Evolutionary conservation across 2,329 filamentous ascomycete genomes (phyloP).

Genomic region (Aspergillus jensenii): DNA sequence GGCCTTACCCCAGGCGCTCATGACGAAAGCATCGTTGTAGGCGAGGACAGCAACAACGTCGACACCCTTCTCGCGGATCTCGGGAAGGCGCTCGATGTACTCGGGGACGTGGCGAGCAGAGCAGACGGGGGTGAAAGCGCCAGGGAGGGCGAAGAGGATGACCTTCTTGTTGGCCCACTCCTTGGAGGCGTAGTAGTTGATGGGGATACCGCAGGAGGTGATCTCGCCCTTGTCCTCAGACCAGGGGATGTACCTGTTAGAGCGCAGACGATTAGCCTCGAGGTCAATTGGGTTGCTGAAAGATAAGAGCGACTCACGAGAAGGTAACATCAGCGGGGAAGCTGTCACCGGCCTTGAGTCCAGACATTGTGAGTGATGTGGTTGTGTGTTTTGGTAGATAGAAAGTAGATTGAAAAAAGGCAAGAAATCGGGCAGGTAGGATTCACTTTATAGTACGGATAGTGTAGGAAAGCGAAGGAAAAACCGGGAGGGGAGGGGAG

Average conservation of each 20-base stretch:
- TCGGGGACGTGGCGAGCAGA: conserved; percentile 76
- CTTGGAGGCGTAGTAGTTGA: conserved; percentile 77
- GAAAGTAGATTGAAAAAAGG: conserved; percentile 11
- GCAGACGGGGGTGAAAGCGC: conserved; percentile 86
- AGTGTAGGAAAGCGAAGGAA: conserved; percentile 4
- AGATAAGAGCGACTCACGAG: conserved; percentile 51
- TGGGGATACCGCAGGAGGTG: conserved; percentile 74
- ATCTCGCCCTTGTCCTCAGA: conserved; percentile 66
- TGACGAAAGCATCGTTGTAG: conserved; percentile 82
- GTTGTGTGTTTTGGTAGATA: conserved; percentile 9
- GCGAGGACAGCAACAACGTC: conserved; percentile 80
- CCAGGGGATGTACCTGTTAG: conserved; percentile 71
- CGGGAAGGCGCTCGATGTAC: conserved; percentile 70
- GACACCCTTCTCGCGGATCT: conserved; percentile 76
- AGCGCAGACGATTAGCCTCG: conserved; percentile 4
- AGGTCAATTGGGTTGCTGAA: background rate
- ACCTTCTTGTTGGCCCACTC: conserved; percentile 71
- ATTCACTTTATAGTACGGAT: conserved; percentile 11
- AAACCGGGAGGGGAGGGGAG: conserved; percentile 7
- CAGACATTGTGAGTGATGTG: conserved; percentile 52
- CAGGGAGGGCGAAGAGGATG: conserved; percentile 67
- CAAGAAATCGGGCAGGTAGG: conserved; percentile 16
- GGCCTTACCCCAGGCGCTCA: conserved; percentile 88
- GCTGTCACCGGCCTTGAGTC: conserved; percentile 75
- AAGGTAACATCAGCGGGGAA: conserved; percentile 82